Evolutionary conservation across 2,329 filamentous ascomycete genomes (phyloP).

Genomic region (Aspergillus sp.): DNA sequence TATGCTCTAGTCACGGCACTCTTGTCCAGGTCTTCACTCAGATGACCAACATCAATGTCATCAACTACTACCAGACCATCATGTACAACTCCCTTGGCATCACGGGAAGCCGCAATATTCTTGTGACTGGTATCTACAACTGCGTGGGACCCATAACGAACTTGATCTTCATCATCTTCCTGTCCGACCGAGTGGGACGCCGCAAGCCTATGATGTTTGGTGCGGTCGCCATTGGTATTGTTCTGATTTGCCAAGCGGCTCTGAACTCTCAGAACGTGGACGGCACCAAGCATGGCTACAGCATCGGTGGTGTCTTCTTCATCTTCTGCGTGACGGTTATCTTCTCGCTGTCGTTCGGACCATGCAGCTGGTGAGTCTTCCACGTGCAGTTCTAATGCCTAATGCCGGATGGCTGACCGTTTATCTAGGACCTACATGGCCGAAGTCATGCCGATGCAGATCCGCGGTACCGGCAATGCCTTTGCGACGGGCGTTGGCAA

Average conservation of each 20-base stretch:
- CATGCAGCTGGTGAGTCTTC: constrained; percentile 32
- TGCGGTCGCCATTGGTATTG: constrained; percentile 54
- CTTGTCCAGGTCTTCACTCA: constrained; percentile 66
- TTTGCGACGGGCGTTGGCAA: constrained; percentile 60
- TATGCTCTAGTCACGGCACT: constrained; percentile 51
- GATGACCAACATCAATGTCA: constrained; percentile 45
- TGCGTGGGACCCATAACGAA: constrained; percentile 50
- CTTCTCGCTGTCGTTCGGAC: constrained; percentile 60
- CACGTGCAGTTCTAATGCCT: constrained; percentile 9
- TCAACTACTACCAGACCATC: constrained; percentile 42
- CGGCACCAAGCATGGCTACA: constrained; percentile 45
- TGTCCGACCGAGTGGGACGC: constrained; percentile 55
- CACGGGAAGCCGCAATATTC: constrained; percentile 51
- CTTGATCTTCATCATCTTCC: constrained; percentile 54
- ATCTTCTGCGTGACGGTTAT: constrained; percentile 62
- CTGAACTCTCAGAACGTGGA: constrained; percentile 54
- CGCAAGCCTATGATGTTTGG: constrained; percentile 55
- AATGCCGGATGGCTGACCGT: not conserved
- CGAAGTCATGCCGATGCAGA: constrained; percentile 67
- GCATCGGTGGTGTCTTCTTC: constrained; percentile 64
- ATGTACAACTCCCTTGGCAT: constrained; percentile 53
- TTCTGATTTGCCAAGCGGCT: constrained; percentile 59
- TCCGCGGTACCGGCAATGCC: constrained; percentile 58
- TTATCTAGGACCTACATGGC: constrained; percentile 62
- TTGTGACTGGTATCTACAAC: constrained; percentile 62